Evolutionary conservation across 441 rosid species (phyloP).

Genomic region (Mallotus repandus): DNA sequence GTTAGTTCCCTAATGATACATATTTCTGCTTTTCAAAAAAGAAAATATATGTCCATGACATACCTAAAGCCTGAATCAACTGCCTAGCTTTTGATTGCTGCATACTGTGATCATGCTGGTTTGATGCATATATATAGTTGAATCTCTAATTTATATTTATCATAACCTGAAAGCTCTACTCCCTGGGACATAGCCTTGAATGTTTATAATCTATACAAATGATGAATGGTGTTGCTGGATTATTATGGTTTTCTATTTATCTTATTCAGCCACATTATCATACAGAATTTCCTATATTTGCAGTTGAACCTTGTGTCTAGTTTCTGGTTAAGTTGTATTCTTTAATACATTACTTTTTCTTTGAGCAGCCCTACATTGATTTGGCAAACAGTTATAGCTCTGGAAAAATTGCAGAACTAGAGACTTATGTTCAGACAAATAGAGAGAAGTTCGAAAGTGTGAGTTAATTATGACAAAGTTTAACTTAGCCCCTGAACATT

Average conservation of each 20-base stretch:
- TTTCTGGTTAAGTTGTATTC: constrained; percentile 16
- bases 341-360: constrained; percentile 16
- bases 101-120: background rate
- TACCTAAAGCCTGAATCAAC: background rate
- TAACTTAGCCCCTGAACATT: background rate
- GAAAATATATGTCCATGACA: background rate
- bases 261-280: background rate
- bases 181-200: background rate
- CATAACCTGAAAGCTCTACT: background rate
- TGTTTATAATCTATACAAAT: background rate
- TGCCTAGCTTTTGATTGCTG: background rate
- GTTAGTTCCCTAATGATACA: background rate
- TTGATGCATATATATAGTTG: background rate
- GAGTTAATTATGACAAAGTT: constrained; percentile 25
- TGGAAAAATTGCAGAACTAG: constrained; percentile 63
- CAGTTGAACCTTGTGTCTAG: background rate
- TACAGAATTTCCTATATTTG: constrained; percentile 6
- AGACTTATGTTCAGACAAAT: constrained; percentile 51
- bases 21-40: background rate
- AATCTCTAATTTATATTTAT: background rate
- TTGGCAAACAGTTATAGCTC: constrained; percentile 62
- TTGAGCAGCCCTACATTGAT: constrained; percentile 66
- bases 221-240: background rate
- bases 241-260: background rate
- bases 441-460: constrained; percentile 63